Evolutionary conservation across 2,329 filamentous ascomycete species (phyloP).

Genomic region (Scedosporium dehoogii): DNA sequence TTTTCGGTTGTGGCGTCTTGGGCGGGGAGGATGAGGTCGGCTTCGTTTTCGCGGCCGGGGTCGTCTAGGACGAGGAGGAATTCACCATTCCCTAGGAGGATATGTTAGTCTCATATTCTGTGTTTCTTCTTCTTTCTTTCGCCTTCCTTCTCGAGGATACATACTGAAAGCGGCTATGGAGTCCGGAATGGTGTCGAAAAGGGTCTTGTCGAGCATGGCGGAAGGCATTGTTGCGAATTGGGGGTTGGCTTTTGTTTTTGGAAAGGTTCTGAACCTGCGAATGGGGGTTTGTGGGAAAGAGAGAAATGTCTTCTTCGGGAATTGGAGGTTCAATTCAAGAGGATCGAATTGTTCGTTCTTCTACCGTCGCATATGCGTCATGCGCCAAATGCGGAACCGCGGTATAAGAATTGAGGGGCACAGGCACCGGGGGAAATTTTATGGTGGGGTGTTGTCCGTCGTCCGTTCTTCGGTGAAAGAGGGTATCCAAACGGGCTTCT

Average conservation of each 20-base stretch:
- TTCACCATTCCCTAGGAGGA: constrained; percentile 57
- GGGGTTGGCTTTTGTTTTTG: neutral
- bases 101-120: constrained; percentile 7
- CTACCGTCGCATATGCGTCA: constrained; percentile 2
- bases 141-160: constrained; percentile 17
- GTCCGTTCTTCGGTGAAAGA: neutral
- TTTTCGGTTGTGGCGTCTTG: constrained; percentile 74
- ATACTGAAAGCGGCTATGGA: constrained; percentile 54
- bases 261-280: neutral
- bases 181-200: constrained; percentile 58
- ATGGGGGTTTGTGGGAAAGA: neutral
- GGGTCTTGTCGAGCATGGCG: constrained; percentile 36
- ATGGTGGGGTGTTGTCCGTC: neutral
- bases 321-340: neutral
- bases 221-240: constrained; percentile 34
- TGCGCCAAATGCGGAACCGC: constrained; percentile 4
- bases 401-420: constrained; percentile 5
- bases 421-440: neutral
- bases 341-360: neutral
- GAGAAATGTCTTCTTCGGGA: neutral
- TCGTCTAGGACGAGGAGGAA: constrained; percentile 96
- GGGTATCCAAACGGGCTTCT: neutral
- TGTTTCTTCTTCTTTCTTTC: neutral
- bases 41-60: constrained; percentile 90
- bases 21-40: constrained; percentile 92